Evolutionary conservation across 305 asterid genomes (phyloP).

Genomic region (Plantago coronopus): DNA sequence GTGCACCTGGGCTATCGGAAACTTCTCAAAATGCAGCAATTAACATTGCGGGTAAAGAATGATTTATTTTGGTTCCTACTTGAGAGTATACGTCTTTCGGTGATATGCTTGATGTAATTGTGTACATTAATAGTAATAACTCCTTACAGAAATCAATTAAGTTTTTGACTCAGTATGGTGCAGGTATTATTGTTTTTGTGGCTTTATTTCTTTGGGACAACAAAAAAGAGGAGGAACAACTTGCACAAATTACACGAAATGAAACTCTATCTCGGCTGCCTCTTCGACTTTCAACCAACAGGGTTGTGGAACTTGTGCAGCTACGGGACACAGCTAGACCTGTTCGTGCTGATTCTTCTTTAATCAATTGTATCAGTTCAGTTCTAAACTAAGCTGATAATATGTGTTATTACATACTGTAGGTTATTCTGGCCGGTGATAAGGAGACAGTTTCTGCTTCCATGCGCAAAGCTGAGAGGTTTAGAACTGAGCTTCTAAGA

Average conservation of each 20-base stretch:
- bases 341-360: conserved; percentile 50
- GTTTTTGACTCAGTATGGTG: conserved; percentile 59
- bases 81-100: conserved; percentile 13
- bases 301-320: conserved; percentile 94
- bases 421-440: conserved; percentile 91
- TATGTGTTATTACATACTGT: conserved; percentile 1
- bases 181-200: conserved; percentile 80
- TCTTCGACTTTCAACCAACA: conserved; percentile 81
- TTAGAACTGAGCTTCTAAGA: conserved; percentile 71
- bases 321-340: conserved; percentile 90
- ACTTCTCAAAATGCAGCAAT: conserved; percentile 72
- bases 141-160: conserved; percentile 35
- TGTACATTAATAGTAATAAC: conserved; percentile 4
- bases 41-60: conserved; percentile 65
- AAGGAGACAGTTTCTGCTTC: conserved; percentile 74
- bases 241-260: conserved; percentile 70
- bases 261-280: conserved; percentile 94
- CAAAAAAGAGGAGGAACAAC: conserved; percentile 96
- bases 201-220: conserved; percentile 81
- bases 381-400: not conserved
- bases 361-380: not conserved
- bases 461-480: conserved; percentile 73
- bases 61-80: conserved; percentile 9
- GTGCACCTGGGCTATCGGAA: conserved; percentile 70
- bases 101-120: not conserved